These are phyloP conservation scores for Phaeosphaeria sp. DNA, from an alignment of 2,329 filamentous ascomycete genomes.

Conservation along the genomic window DNA sequence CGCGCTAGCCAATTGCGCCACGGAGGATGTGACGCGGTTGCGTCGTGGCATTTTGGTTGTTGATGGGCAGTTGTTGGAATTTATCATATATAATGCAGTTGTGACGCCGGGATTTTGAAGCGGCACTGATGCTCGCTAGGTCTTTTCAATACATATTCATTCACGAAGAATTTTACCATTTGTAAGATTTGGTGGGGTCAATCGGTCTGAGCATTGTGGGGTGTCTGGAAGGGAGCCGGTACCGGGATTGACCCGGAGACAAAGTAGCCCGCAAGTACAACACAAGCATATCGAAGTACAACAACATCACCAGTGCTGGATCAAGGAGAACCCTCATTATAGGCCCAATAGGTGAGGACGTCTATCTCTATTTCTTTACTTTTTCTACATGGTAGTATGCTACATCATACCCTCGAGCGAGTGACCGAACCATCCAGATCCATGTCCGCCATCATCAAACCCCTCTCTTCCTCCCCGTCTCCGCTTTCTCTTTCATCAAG, in stretches of 20 bases:
- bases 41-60: constrained; percentile 7
- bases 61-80: not conserved
- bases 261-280: too few relatives aligned
- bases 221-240: not conserved
- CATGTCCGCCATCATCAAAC: constrained; percentile 32
- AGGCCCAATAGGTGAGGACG: too few relatives aligned
- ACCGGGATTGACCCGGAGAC: not conserved
- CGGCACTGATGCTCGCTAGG: too few relatives aligned
- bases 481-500: constrained; percentile 18
- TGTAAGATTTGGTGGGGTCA: not conserved
- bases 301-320: too few relatives aligned
- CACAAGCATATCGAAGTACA: too few relatives aligned
- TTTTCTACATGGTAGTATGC: not conserved
- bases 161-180: not conserved
- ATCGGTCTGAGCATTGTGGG: not conserved
- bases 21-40: constrained; percentile 31
- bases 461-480: constrained; percentile 41
- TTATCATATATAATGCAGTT: too few relatives aligned
- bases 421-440: constrained; percentile 17
- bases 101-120: too few relatives aligned
- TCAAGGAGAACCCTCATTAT: too few relatives aligned
- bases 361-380: not conserved
- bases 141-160: too few relatives aligned
- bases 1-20: constrained; percentile 62
- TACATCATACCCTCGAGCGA: not conserved